A percentile compares a stretch with the other conserved stretches of the same genome.
phyloP scores from a whole-genome alignment of 176 grass and related monocot genomes.

The Avena eriantha region DNA sequence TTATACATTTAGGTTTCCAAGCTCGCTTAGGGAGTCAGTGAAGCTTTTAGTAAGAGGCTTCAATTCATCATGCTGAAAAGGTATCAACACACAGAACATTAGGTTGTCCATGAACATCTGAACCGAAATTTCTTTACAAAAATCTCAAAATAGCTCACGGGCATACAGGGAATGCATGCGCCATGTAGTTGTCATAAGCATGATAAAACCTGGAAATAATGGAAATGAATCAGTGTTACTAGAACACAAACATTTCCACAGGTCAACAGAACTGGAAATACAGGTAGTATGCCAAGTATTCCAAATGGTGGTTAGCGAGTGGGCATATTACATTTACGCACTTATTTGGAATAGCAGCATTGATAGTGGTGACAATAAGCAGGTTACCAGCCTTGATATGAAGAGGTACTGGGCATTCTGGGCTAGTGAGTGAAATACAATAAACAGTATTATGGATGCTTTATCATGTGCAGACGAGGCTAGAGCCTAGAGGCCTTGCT shows the following conservation, averaged over 20 bases:
- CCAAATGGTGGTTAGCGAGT: background rate
- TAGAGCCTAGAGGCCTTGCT: background rate
- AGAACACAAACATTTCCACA: conserved; percentile 17
- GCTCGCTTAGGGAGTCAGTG: conserved; percentile 92
- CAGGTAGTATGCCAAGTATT: background rate
- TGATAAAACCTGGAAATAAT: conserved; percentile 91
- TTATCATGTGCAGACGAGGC: background rate
- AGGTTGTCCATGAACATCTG: conserved; percentile 31
- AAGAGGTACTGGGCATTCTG: background rate
- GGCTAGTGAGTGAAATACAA: background rate
- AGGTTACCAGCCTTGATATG: background rate
- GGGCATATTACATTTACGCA: background rate
- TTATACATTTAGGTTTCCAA: conserved; percentile 97
- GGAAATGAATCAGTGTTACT: conserved; percentile 36
- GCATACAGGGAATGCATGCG: conserved; percentile 90
- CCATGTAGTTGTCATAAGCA: conserved; percentile 99
- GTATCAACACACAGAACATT: conserved; percentile 37
- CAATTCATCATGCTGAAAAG: conserved; percentile 92
- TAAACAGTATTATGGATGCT: background rate
- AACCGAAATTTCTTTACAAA: background rate
- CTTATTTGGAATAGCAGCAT: background rate
- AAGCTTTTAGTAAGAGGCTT: conserved; percentile 92
- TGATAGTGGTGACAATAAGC: background rate
- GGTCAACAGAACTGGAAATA: background rate
- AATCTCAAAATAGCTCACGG: conserved; percentile 23